Conservation (phyloP, 345 rosid species). For the Lepidium didymum region DNA sequence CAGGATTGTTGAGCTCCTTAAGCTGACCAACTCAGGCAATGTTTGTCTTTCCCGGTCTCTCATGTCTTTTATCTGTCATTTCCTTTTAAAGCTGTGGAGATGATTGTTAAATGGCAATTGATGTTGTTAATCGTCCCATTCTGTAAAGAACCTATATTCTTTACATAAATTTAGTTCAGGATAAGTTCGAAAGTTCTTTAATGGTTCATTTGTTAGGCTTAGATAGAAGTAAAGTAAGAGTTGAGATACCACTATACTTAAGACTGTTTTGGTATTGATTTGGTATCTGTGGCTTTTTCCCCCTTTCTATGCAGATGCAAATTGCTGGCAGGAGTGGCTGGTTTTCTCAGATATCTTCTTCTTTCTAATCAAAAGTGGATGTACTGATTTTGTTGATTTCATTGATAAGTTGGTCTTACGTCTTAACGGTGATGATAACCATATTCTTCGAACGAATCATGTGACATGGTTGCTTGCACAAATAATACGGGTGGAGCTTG, state of each 20-base stretch:
- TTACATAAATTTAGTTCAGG: neutral
- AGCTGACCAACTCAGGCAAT: conserved; percentile 88
- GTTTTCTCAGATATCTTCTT: conserved; percentile 88
- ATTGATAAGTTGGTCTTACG: conserved; percentile 84
- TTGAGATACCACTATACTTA: neutral
- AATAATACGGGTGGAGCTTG: conserved; percentile 79
- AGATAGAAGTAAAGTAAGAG: neutral
- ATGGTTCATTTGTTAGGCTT: neutral
- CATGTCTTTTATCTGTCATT: neutral
- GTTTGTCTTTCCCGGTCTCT: conserved; percentile 23
- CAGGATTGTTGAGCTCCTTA: conserved; percentile 87
- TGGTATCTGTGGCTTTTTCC: conserved; percentile 15
- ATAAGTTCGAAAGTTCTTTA: neutral
- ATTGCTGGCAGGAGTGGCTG: conserved; percentile 99
- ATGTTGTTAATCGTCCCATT: neutral
- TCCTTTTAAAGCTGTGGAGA: neutral
- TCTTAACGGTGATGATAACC: conserved; percentile 59
- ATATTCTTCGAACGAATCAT: conserved; percentile 91
- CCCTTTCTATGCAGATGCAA: conserved; percentile 56
- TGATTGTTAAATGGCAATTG: neutral
- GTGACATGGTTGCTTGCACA: conserved; percentile 95
- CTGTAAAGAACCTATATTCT: neutral
- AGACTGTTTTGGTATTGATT: conserved; percentile 16
- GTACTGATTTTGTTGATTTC: conserved; percentile 94
- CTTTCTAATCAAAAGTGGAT: conserved; percentile 85